Evolutionary conservation across 371 early-diverging fungal species (phyloP).

Genomic region (Haplosporangium sp.): DNA sequence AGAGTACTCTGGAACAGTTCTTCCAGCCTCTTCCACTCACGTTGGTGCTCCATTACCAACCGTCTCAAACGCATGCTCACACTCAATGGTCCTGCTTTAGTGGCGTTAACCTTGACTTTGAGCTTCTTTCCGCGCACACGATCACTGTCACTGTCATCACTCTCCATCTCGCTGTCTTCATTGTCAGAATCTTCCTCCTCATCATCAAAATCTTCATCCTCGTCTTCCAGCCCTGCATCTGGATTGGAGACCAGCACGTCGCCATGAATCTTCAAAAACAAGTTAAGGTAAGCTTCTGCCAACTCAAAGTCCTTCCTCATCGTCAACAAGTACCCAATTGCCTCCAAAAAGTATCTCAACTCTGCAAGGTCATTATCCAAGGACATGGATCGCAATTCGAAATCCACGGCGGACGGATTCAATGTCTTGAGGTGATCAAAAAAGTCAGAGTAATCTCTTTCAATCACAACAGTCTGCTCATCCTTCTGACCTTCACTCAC

Average conservation of each 20-base stretch:
- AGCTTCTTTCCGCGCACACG: slow-evolving; percentile 12
- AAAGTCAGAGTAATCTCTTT: slow-evolving; percentile 60
- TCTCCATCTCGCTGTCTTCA: slow-evolving; percentile 56
- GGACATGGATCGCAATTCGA: slow-evolving; percentile 84
- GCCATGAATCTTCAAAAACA: slow-evolving; percentile 82
- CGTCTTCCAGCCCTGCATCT: slow-evolving; percentile 59
- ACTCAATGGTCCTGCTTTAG: slow-evolving; percentile 41
- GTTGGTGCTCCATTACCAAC: slow-evolving; percentile 56
- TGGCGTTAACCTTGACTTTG: slow-evolving; percentile 41
- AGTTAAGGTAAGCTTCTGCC: slow-evolving; percentile 83
- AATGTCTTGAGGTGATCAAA: slow-evolving; percentile 77
- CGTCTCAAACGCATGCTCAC: slow-evolving; percentile 51
- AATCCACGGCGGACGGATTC: slow-evolving; percentile 86
- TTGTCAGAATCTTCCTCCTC: slow-evolving; percentile 10
- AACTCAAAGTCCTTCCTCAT: slow-evolving; percentile 87
- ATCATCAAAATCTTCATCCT: slow-evolving; percentile 30
- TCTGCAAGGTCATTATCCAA: slow-evolving; percentile 69
- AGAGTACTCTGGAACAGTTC: slow-evolving; percentile 83
- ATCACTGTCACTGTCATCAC: slow-evolving; percentile 42
- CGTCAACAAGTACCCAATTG: slow-evolving; percentile 69
- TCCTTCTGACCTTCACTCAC: slow-evolving; percentile 59
- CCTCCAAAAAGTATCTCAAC: slow-evolving; percentile 71
- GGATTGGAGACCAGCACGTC: slow-evolving; percentile 80
- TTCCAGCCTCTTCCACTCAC: slow-evolving; percentile 75
- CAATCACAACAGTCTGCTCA: slow-evolving; percentile 25